These are phyloP conservation scores for Grigorovia yakushimaensis DNA, from an alignment of 805 yeast genomes.

Conservation along the genomic window DNA sequence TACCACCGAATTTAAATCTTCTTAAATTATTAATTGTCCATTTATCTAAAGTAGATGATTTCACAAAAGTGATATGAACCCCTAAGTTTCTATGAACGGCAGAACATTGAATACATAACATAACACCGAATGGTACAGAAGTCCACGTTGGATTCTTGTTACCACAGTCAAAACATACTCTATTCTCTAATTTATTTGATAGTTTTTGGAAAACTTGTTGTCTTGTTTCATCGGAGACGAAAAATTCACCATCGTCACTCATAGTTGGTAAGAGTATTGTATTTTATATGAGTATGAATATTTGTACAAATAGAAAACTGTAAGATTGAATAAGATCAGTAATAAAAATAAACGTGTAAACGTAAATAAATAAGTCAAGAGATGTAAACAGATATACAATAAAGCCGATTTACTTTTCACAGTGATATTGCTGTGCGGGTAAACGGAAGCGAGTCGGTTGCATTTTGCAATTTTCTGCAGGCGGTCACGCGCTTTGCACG, in stretches of 20 bases:
- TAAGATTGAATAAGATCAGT: too few relatives aligned
- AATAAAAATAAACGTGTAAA: too few relatives aligned
- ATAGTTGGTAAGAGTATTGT: constrained; percentile 10
- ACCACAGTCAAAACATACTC: constrained; percentile 86
- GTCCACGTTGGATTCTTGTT: constrained; percentile 98
- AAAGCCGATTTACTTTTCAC: not conserved
- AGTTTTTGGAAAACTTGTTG: constrained; percentile 53
- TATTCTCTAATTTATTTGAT: constrained; percentile 59
- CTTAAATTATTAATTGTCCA: constrained; percentile 90
- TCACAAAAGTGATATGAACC: constrained; percentile 91
- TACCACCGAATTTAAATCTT: constrained; percentile 90
- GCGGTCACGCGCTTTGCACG: too few relatives aligned
- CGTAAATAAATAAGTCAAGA: not conserved
- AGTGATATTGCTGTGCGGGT: not conserved
- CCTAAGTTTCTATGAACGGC: constrained; percentile 94
- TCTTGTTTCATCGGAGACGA: constrained; percentile 61
- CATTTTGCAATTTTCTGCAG: too few relatives aligned
- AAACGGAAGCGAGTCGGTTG: not conserved
- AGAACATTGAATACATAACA: constrained; percentile 88
- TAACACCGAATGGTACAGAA: constrained; percentile 89
- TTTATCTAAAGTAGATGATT: constrained; percentile 83
- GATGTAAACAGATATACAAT: not conserved
- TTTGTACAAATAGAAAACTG: too few relatives aligned
- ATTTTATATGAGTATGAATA: not conserved
- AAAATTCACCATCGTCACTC: constrained; percentile 26